Percentiles rank a stretch among this genome's conserved stretches.
Conservation (phyloP, 2,329 filamentous ascomycete genomes). For the Aquanectria penicillioides region DNA sequence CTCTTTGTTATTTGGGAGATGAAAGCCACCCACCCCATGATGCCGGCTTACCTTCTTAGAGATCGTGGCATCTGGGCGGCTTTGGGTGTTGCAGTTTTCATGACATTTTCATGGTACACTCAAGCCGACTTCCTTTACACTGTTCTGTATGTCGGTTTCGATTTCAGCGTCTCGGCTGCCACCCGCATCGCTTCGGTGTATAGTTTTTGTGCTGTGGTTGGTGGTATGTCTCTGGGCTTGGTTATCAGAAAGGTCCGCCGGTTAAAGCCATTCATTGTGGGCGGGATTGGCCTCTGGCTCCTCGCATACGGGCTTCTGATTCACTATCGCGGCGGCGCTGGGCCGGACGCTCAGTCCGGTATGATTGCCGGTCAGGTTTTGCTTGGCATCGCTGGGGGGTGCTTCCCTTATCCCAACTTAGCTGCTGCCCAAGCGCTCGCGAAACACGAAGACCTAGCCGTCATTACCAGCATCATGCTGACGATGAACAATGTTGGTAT, state of each 20-base stretch:
- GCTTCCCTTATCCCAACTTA: slow-evolving; percentile 59
- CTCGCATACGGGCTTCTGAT: slow-evolving; percentile 67
- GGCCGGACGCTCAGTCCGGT: slow-evolving; percentile 53
- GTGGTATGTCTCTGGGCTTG: slow-evolving; percentile 60
- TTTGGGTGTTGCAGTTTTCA: slow-evolving; percentile 60
- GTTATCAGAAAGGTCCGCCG: slow-evolving; percentile 62
- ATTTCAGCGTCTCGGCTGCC: slow-evolving; percentile 63
- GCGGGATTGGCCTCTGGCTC: slow-evolving; percentile 64
- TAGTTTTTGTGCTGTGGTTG: slow-evolving; percentile 62
- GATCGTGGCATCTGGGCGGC: slow-evolving; percentile 71
- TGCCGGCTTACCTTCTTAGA: slow-evolving; percentile 66
- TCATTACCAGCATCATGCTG: slow-evolving; percentile 50
- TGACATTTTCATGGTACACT: slow-evolving; percentile 64
- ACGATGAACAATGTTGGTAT: slow-evolving; percentile 53
- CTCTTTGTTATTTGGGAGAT: slow-evolving; percentile 64
- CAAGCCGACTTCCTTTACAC: slow-evolving; percentile 70
- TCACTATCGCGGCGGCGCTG: slow-evolving; percentile 60
- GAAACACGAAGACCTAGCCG: slow-evolving; percentile 48
- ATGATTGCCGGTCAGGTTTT: slow-evolving; percentile 66
- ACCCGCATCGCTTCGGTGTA: slow-evolving; percentile 67
- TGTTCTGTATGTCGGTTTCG: slow-evolving; percentile 66
- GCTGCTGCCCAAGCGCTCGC: slow-evolving; percentile 52
- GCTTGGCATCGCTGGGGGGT: slow-evolving; percentile 66
- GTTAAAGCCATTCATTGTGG: slow-evolving; percentile 67
- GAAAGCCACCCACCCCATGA: slow-evolving; percentile 57